Base-by-base conservation (phyloP, 2,329 filamentous ascomycete genomes). In the Ascochyta pisi region DNA sequence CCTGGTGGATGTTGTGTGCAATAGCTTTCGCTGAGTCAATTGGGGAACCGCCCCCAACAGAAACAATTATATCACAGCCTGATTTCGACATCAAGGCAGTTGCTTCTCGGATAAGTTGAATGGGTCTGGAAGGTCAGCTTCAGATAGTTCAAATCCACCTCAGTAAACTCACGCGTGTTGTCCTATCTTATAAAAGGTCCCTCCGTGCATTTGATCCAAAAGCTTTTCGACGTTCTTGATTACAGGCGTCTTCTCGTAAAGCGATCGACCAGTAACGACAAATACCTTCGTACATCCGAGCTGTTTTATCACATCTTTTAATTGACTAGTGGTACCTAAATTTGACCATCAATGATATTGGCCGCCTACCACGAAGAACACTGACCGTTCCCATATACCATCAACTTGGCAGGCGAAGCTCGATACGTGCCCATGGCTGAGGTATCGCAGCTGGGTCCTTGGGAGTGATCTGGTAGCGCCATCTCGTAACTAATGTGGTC, bases 111-210 rank as follows among this genome's bases (percentile, higher is more conserved):
- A 75, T 74, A 26, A 73, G 69, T n/a, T 63, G 57, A 33, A 75
- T 73, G 1, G 73, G 73, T 7, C 73, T 74, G 29, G n/a, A 3
- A 23, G 8, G 33, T 73, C 40, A 73, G 59, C 22, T 10, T 10
- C 6, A 24, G 26, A 2, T n/a, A 9, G 6, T n/a, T 10, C 10
- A 19, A 6, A 4, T 38, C 6, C 9, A 74, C 46, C 78, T 71
- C 19, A 74, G 73, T 6, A 10, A 26, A 82, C 77, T 23, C 76
- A 83, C 50, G 82, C 82, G 71, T 85, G 83, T 59, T 84, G 81
- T 33, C 78, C 79, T 54, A 86, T 84, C 58, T 81, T 80, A 66
- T 77, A 78, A 64, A 83, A 85, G 1, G 83, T 85, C 43, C 81
- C 80, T 15, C 82, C 83, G 63, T 84, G 81, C 10, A 76, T 72